phyloP scores from a whole-genome alignment of 208 protist genomes.

The Acanthamoeba healyi region DNA sequence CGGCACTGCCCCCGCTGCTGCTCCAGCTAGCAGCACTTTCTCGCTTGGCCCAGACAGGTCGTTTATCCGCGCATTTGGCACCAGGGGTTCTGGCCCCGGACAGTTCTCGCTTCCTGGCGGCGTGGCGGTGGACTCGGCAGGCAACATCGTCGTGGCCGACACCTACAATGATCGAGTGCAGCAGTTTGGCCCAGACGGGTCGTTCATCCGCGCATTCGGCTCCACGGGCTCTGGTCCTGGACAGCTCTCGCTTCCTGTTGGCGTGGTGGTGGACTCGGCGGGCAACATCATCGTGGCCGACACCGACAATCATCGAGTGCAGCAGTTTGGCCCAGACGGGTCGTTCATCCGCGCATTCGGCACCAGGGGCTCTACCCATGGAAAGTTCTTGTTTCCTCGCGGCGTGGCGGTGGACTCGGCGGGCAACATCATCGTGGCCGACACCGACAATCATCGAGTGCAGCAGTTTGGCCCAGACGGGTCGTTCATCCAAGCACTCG shows the following conservation, averaged over 20 bases:
- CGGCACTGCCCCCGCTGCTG: too few species aligned
- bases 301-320: background rate
- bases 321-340: background rate
- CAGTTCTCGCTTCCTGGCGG: too few species aligned
- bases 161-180: too few species aligned
- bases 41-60: too few species aligned
- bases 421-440: conserved; percentile 3
- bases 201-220: too few species aligned
- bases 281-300: background rate
- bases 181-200: background rate
- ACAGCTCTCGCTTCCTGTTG: background rate
- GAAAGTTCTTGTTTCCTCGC: background rate
- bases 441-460: background rate
- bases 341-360: background rate
- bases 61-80: too few species aligned
- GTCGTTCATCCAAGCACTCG: background rate
- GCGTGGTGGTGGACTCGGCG: background rate
- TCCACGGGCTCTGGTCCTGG: background rate
- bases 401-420: background rate
- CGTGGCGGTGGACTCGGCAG: too few species aligned
- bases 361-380: background rate
- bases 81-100: too few species aligned
- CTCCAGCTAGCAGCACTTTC: too few species aligned
- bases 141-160: conserved; percentile 2
- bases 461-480: background rate